Evolutionary conservation across 805 yeast species (phyloP), one percentile per base, ranked within the genome.

Genomic region (Starmerella kuoi): DNA sequence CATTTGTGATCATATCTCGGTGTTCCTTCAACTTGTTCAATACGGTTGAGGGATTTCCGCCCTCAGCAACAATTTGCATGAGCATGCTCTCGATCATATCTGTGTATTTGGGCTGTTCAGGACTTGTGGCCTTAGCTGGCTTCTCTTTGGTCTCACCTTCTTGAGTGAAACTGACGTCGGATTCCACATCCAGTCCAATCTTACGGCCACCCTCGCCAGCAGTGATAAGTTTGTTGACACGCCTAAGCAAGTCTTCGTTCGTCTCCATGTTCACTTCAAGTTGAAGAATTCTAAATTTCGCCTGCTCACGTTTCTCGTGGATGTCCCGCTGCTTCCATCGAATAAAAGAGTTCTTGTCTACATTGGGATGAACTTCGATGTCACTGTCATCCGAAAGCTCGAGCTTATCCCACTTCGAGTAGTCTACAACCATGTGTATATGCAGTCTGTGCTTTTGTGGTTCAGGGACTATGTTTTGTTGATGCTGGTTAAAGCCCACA

Each of bases 301-400:
- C 67, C 58, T 83, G 83, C 31, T 69, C 72, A 48, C 99, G 76
- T 62, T 86, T 80, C 58, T 88, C 95, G 59, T 91, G 98, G 50
- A 91, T 91, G 53, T 87, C 95, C 56, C 94, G 80, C 64, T 91
- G 99, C 59, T 85, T 88, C 98, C 97, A 88, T 46, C 77, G 74
- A 54, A 91, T 84, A 52, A 91, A 88, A 1, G 97, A 87, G 31
- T 66, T 67, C 59, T 91, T 91, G 61, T 91, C 99, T 25, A 91
- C 98, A 58, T 91, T 91, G 46, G 97, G 99, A 59, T 91, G 99
- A 14, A 88, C 97, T 57, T 91, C 98, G 37, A 91, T 68, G 56
- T 91, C 98, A 7, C 95, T 85, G 61, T 91, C 99, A 60, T 91
- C 99, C 18, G 95, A 84, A 31, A 91, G 66, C 61, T 91, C 98